Conservation (phyloP, 108 stramenopile genomes). For the Pseudonitzschia delicatissima region DNA sequence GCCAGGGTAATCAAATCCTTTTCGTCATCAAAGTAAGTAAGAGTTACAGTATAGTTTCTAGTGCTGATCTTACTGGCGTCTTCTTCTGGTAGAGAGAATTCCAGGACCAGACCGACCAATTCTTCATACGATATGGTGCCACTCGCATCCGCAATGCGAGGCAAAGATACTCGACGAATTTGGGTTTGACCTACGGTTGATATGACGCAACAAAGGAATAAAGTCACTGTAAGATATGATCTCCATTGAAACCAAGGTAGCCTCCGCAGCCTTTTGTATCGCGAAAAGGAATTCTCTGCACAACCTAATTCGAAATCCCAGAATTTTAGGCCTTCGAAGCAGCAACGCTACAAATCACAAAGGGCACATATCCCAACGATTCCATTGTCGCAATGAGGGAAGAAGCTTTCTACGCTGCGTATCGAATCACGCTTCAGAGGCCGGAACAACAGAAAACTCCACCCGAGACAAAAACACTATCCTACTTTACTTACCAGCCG, state of each 20-base stretch:
- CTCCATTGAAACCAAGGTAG: neutral
- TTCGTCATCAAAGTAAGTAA: conserved; percentile 76
- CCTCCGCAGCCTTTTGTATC: neutral
- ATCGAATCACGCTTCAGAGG: neutral
- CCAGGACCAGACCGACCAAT: conserved; percentile 40
- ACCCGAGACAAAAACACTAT: too few species aligned
- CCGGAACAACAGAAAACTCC: too few species aligned
- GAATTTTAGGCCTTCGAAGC: too few species aligned
- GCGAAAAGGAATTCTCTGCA: neutral
- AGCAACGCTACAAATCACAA: neutral
- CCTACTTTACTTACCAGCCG: conserved; percentile 37
- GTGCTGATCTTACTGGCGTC: neutral
- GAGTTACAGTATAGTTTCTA: conserved; percentile 12
- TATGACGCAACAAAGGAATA: neutral
- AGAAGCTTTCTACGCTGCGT: neutral
- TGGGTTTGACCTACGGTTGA: conserved; percentile 33
- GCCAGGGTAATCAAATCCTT: conserved; percentile 67
- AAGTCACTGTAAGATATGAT: neutral
- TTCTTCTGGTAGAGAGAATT: conserved; percentile 32
- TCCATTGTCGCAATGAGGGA: neutral
- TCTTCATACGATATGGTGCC: conserved; percentile 48
- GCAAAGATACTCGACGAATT: conserved; percentile 59
- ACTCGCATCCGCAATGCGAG: conserved; percentile 42
- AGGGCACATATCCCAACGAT: neutral
- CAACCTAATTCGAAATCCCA: too few species aligned